Conservation (phyloP, 495 filamentous ascomycete species). For the Hyaloscypha finlandica region DNA sequence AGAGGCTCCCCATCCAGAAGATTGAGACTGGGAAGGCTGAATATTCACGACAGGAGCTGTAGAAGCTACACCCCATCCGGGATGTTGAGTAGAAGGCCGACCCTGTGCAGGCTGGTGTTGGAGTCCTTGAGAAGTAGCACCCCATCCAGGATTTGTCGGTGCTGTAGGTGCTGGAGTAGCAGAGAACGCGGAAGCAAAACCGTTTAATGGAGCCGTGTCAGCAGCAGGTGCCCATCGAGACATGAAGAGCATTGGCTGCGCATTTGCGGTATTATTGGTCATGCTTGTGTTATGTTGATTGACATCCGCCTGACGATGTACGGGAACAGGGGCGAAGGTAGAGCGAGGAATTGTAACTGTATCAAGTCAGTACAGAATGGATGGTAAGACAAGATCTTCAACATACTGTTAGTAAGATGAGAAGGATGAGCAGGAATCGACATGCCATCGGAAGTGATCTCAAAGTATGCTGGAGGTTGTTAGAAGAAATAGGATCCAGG, state of each 20-base stretch:
- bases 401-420: neutral
- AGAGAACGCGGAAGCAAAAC: neutral
- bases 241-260: neutral
- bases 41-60: too few relatives aligned
- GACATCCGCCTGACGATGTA: neutral
- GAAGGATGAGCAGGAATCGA: neutral
- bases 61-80: too few relatives aligned
- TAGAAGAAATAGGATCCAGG: neutral
- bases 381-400: neutral
- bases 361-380: neutral
- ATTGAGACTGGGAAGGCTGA: too few relatives aligned
- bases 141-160: neutral
- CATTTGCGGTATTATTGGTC: neutral
- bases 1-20: neutral
- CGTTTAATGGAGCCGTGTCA: neutral
- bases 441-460: slow-evolving; percentile 6
- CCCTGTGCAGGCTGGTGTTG: too few relatives aligned
- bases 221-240: neutral
- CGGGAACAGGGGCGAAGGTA: neutral
- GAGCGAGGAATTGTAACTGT: neutral
- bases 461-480: neutral
- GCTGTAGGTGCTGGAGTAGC: neutral
- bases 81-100: too few relatives aligned
- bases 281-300: neutral
- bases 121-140: too few relatives aligned